phyloP scores from a whole-genome alignment of 371 early-diverging fungal species.

The Actinomortierella wolfii region DNA sequence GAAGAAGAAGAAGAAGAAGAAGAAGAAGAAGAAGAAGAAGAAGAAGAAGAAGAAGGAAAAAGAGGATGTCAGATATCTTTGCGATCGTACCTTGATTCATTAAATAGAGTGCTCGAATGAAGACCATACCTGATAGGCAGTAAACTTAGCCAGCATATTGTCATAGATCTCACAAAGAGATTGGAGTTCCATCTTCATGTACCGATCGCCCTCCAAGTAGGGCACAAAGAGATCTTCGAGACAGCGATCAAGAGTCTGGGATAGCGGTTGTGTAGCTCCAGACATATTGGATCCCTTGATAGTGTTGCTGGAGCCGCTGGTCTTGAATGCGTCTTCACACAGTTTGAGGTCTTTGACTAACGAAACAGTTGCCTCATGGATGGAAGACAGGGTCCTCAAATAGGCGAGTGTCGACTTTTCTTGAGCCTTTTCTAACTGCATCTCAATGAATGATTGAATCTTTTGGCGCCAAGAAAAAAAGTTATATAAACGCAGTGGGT shows the following conservation, averaged over 20 bases:
- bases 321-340: conserved; percentile 47
- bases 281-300: conserved; percentile 52
- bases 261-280: conserved; percentile 51
- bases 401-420: conserved; percentile 75
- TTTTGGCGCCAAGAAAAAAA: conserved; percentile 15
- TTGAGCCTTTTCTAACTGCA: conserved; percentile 71
- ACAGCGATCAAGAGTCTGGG: conserved; percentile 80
- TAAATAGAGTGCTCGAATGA: too few relatives aligned
- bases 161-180: conserved; percentile 69
- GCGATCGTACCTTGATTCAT: too few relatives aligned
- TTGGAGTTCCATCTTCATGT: conserved; percentile 76
- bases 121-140: conserved; percentile 33
- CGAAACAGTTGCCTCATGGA: conserved; percentile 76
- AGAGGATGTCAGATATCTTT: too few relatives aligned
- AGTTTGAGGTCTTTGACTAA: conserved; percentile 76
- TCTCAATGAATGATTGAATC: conserved; percentile 89
- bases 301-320: conserved; percentile 29
- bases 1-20: too few relatives aligned
- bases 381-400: conserved; percentile 75
- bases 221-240: conserved; percentile 95
- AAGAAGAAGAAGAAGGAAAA: too few relatives aligned
- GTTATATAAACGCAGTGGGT: neutral
- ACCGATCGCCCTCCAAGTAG: conserved; percentile 88
- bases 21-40: too few relatives aligned
- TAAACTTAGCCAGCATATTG: conserved; percentile 48